Percentiles rank a stretch among this genome's conserved stretches.
These are phyloP conservation scores for Xylaria sp. DNA, from an alignment of 2,329 filamentous ascomycete genomes.

Conservation along the genomic window DNA sequence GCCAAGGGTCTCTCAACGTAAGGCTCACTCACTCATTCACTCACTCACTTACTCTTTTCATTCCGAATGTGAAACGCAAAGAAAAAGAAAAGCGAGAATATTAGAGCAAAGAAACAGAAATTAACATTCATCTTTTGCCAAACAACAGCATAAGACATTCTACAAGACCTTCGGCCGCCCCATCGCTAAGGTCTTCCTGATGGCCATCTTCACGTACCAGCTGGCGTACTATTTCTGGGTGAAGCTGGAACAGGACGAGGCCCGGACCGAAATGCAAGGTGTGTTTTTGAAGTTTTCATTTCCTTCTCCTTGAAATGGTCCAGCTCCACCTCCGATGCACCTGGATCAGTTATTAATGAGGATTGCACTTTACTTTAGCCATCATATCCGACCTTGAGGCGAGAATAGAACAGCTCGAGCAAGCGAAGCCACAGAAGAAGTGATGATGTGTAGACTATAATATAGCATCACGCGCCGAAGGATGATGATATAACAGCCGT, in stretches of 20 bases:
- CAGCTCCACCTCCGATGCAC: background rate
- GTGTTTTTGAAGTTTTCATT: constrained; percentile 37
- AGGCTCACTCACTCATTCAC: constrained; percentile 3
- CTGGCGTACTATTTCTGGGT: constrained; percentile 78
- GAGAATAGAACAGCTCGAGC: constrained; percentile 47
- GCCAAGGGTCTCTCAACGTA: constrained; percentile 37
- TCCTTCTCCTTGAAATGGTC: background rate
- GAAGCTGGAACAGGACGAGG: constrained; percentile 78
- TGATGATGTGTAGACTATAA: background rate
- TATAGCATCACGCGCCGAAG: background rate
- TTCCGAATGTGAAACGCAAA: background rate
- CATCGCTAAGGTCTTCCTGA: constrained; percentile 76
- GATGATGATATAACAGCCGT: background rate
- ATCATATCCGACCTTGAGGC: constrained; percentile 46
- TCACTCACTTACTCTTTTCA: background rate
- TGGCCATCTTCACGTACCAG: constrained; percentile 83
- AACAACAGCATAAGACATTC: constrained; percentile 65
- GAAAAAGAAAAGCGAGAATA: background rate
- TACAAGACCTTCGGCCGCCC: constrained; percentile 80
- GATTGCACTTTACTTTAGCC: constrained; percentile 33
- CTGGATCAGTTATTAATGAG: constrained; percentile 8
- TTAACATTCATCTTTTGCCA: constrained; percentile 10
- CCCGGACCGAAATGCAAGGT: constrained; percentile 68
- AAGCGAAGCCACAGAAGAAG: constrained; percentile 36
- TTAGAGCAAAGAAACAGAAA: background rate